phyloP scores from a whole-genome alignment of 1,284 basidiomycete species.

The Trametes hirsuta region DNA sequence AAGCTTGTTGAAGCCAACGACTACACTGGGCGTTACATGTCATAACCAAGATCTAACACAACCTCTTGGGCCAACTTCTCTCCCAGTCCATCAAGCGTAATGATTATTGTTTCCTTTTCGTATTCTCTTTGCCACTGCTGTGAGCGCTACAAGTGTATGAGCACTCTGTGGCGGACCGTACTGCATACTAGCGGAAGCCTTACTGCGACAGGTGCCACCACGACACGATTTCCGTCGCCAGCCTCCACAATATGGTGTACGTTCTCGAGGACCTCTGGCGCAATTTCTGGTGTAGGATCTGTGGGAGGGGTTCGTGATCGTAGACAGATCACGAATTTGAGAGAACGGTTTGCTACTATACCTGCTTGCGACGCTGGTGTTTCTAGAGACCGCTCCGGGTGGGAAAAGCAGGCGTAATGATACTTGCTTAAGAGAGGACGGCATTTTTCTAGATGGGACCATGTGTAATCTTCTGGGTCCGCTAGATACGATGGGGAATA shows the following conservation, averaged over 20 bases:
- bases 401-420: constrained; percentile 70
- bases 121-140: constrained; percentile 7
- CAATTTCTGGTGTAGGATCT: constrained; percentile 12
- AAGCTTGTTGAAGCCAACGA: no score
- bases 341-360: not conserved
- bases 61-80: constrained; percentile 40
- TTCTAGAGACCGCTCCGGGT: constrained; percentile 57
- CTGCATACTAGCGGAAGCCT: not conserved
- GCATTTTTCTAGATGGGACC: constrained; percentile 71
- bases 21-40: not conserved
- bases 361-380: constrained; percentile 16
- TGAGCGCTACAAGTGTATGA: not conserved
- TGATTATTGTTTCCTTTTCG: constrained; percentile 32
- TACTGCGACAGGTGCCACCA: constrained; percentile 8
- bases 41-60: constrained; percentile 23
- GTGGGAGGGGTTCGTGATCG: not conserved
- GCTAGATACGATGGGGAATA: constrained; percentile 87
- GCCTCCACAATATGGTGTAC: not conserved
- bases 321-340: not conserved
- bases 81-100: constrained; percentile 44
- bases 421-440: constrained; percentile 62
- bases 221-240: not conserved
- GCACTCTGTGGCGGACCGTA: no score
- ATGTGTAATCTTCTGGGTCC: constrained; percentile 86
- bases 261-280: constrained; percentile 13